Conservation (phyloP, 2,329 filamentous ascomycete species). For the Onygena corvina region DNA sequence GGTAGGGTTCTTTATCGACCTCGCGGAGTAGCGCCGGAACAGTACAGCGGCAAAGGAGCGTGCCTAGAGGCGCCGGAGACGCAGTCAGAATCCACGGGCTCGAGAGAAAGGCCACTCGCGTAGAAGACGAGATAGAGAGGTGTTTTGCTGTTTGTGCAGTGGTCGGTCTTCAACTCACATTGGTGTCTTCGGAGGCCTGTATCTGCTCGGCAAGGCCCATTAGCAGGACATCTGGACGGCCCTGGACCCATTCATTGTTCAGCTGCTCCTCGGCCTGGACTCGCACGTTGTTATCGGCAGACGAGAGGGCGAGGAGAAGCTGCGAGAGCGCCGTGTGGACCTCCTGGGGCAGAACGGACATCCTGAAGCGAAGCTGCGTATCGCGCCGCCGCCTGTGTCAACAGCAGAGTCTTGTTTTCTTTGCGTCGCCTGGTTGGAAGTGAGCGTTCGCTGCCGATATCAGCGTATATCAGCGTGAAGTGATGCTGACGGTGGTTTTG, state of each 20-base stretch:
- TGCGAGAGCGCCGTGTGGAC: constrained; percentile 72
- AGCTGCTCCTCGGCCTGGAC: constrained; percentile 81
- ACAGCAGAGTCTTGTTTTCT: too few species aligned
- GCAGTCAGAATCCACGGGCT: constrained; percentile 12
- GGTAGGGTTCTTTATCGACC: constrained; percentile 61
- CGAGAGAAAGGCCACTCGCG: not conserved
- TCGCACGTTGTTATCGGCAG: constrained; percentile 74
- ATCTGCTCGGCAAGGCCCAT: constrained; percentile 94
- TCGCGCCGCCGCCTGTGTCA: not conserved
- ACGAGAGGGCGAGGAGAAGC: constrained; percentile 79
- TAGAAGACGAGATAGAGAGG: not conserved
- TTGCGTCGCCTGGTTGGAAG: not conserved
- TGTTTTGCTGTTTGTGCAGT: too few species aligned
- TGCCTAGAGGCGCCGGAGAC: constrained; percentile 42
- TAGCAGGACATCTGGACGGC: constrained; percentile 72
- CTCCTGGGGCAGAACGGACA: constrained; percentile 79
- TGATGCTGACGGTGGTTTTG: too few species aligned
- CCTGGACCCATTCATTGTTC: constrained; percentile 75
- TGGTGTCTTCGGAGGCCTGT: constrained; percentile 58
- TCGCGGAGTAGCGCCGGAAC: constrained; percentile 85
- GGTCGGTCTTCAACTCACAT: constrained; percentile 53
- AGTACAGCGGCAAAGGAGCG: constrained; percentile 88
- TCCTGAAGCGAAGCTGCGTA: constrained; percentile 30
- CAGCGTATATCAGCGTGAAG: too few species aligned
- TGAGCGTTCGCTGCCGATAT: too few species aligned